Conservation (phyloP, 2,329 filamentous ascomycete species). For the Arthrobotrys sphaeroides region DNA sequence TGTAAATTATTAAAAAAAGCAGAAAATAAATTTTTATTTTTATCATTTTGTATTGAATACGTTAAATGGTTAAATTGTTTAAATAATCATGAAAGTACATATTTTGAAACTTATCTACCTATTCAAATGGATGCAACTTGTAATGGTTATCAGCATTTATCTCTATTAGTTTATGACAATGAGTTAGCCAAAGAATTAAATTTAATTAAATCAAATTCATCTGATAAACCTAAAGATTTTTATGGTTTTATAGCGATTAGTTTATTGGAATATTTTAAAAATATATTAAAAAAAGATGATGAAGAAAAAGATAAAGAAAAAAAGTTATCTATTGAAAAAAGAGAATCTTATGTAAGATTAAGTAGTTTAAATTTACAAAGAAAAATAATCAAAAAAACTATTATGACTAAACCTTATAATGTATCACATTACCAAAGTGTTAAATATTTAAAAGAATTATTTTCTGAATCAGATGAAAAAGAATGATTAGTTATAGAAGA, state of each 20-base stretch:
- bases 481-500: background rate
- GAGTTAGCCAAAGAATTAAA: background rate
- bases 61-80: background rate
- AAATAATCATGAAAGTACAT: background rate
- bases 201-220: background rate
- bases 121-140: background rate
- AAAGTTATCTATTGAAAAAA: background rate
- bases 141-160: background rate
- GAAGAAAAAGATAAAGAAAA: slow-evolving; percentile 14
- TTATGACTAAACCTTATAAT: background rate
- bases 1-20: background rate
- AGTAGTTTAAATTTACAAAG: background rate
- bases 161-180: slow-evolving; percentile 1
- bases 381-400: background rate
- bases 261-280: background rate
- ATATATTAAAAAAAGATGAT: background rate
- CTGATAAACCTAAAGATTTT: background rate
- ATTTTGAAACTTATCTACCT: slow-evolving; percentile 47
- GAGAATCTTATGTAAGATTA: background rate
- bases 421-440: background rate
- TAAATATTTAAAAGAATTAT: slow-evolving; percentile 21
- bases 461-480: background rate
- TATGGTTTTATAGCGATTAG: background rate
- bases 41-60: background rate
- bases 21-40: slow-evolving; percentile 1